phyloP scores from a whole-genome alignment of 495 filamentous ascomycete genomes.

The Xylaria cubensis region DNA sequence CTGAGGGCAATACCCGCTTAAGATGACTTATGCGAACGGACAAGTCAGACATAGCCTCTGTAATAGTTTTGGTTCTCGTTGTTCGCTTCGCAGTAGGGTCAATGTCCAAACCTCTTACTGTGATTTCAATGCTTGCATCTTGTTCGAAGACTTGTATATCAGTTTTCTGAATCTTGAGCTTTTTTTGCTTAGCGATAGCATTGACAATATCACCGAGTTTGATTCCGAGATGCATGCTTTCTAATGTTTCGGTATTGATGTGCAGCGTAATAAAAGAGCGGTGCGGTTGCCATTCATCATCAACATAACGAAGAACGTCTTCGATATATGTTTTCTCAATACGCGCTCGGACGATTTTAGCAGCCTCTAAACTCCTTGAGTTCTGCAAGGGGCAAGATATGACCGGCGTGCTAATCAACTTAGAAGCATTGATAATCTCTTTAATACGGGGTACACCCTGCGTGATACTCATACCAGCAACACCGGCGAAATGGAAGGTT shows the following conservation, averaged over 20 bases:
- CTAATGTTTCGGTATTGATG: conserved; percentile 78
- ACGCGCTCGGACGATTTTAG: conserved; percentile 84
- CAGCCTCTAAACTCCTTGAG: conserved; percentile 70
- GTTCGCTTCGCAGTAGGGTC: conserved; percentile 54
- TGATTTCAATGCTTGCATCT: conserved; percentile 61
- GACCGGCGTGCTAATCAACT: conserved; percentile 90
- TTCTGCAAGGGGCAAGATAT: conserved; percentile 83
- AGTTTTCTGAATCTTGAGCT: conserved; percentile 68
- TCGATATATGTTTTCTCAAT: conserved; percentile 87
- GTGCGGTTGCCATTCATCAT: conserved; percentile 81
- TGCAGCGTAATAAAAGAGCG: conserved; percentile 74
- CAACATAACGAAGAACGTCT: conserved; percentile 76
- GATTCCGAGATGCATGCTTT: conserved; percentile 79
- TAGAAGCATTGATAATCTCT: conserved; percentile 98
- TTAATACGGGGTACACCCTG: conserved; percentile 99
- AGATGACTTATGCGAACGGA: conserved; percentile 83
- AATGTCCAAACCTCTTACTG: conserved; percentile 57
- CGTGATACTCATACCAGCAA: conserved; percentile 98
- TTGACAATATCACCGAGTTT: conserved; percentile 68
- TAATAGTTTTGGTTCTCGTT: conserved; percentile 60
- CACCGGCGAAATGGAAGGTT: conserved; percentile 99
- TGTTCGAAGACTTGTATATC: conserved; percentile 57
- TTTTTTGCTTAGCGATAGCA: conserved; percentile 77
- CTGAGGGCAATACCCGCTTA: conserved; percentile 77
- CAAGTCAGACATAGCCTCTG: conserved; percentile 67